phyloP scores from a whole-genome alignment of 768 basidiomycete genomes.

The Kwoniella dejecticola region DNA sequence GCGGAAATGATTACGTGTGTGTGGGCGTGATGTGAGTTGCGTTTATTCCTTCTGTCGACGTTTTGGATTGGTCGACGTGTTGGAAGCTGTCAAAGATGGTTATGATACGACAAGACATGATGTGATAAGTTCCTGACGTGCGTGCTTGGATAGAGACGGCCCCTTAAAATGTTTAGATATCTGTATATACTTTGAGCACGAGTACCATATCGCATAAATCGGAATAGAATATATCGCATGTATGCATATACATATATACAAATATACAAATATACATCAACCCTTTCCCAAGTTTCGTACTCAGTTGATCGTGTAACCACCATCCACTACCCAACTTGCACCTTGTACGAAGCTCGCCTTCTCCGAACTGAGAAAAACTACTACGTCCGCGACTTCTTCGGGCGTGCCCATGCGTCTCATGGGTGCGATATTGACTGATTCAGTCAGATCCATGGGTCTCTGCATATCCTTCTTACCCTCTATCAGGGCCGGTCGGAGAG shows the following conservation, averaged over 20 bases:
- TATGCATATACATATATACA: too few species aligned
- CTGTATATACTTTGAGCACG: too few species aligned
- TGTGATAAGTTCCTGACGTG: too few species aligned
- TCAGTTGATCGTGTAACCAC: conserved; percentile 35
- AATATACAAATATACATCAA: too few species aligned
- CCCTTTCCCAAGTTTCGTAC: background rate
- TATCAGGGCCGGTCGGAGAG: conserved; percentile 3
- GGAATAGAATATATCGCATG: too few species aligned
- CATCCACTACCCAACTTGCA: conserved; percentile 31
- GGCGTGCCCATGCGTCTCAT: conserved; percentile 33
- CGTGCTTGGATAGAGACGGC: too few species aligned
- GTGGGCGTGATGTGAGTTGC: too few species aligned
- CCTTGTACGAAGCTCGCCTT: conserved; percentile 37
- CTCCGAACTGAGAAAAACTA: conserved; percentile 30
- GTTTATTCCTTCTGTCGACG: too few species aligned
- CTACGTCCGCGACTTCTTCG: conserved; percentile 34
- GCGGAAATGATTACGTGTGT: background rate
- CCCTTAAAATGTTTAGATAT: too few species aligned
- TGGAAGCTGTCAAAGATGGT: too few species aligned
- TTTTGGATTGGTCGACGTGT: too few species aligned
- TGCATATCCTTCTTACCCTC: conserved; percentile 17
- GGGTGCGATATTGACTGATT: conserved; percentile 31
- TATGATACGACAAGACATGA: too few species aligned
- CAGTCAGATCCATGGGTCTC: conserved; percentile 20
- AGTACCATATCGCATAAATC: background rate